Evolutionary conservation across 2,329 filamentous ascomycete genomes (phyloP).

Genomic region (Colletotrichum liriopes): DNA sequence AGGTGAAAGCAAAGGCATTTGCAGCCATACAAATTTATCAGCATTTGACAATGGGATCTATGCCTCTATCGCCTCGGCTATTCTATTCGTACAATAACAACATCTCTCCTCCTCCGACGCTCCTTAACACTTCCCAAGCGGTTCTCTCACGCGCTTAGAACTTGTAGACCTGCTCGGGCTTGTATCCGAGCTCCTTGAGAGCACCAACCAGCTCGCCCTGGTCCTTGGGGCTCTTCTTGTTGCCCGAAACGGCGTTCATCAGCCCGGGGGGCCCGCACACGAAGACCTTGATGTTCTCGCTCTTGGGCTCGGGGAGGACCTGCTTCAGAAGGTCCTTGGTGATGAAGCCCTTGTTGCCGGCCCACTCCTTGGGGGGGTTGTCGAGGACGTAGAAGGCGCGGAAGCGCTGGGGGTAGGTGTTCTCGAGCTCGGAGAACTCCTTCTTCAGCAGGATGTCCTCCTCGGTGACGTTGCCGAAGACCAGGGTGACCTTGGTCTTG

Average conservation of each 20-base stretch:
- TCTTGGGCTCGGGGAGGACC: conserved; percentile 92
- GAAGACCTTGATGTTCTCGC: conserved; percentile 94
- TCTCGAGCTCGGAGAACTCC: conserved; percentile 90
- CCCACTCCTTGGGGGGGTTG: conserved; percentile 85
- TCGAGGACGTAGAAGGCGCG: conserved; percentile 94
- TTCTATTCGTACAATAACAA: conserved; percentile 36
- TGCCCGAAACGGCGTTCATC: conserved; percentile 93
- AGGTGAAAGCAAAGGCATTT: neutral
- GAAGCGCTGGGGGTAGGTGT: conserved; percentile 96
- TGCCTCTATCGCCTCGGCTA: conserved; percentile 39
- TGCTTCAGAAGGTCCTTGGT: conserved; percentile 95
- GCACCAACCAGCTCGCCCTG: conserved; percentile 91
- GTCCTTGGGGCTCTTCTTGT: conserved; percentile 92
- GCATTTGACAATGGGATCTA: conserved; percentile 22
- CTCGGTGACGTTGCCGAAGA: conserved; percentile 92
- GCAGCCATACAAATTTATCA: too few relatives aligned
- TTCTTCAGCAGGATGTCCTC: conserved; percentile 92
- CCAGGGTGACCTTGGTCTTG: conserved; percentile 96
- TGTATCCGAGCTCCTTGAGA: conserved; percentile 84
- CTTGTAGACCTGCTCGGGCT: conserved; percentile 90
- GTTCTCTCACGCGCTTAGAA: conserved; percentile 69
- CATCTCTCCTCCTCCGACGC: neutral
- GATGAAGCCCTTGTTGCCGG: conserved; percentile 84
- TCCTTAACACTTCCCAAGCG: neutral
- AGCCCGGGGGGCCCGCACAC: conserved; percentile 93